phyloP scores from a whole-genome alignment of 768 basidiomycete genomes.

The Boletus reticulatus region DNA sequence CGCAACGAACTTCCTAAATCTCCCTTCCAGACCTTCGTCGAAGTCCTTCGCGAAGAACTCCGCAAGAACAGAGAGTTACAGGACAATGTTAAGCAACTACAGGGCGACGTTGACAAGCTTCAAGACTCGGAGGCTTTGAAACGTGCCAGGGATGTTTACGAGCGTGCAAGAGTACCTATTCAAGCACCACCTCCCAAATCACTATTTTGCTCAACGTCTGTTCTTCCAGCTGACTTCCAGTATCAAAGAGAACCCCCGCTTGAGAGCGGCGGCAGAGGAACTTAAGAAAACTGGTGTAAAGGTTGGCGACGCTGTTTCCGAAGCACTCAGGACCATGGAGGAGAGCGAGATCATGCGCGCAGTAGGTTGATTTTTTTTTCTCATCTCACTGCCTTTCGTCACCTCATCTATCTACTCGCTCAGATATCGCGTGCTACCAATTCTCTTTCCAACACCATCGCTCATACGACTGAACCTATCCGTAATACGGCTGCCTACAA shows the following conservation, averaged over 20 bases:
- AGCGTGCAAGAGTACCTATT: slow-evolving; percentile 80
- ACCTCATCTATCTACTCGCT: neutral
- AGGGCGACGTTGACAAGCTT: slow-evolving; percentile 95
- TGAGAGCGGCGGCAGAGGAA: slow-evolving; percentile 92
- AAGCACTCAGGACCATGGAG: slow-evolving; percentile 90
- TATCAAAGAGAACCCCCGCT: slow-evolving; percentile 92
- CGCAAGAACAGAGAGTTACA: slow-evolving; percentile 92
- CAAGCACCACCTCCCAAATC: neutral
- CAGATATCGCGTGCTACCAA: slow-evolving; percentile 85
- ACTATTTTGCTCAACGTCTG: slow-evolving; percentile 2
- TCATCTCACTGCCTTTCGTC: neutral
- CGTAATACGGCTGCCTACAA: slow-evolving; percentile 96
- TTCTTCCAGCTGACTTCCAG: slow-evolving; percentile 76
- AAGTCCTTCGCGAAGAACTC: slow-evolving; percentile 89
- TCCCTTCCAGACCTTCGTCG: slow-evolving; percentile 95
- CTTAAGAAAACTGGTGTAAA: slow-evolving; percentile 86
- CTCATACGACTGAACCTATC: slow-evolving; percentile 92
- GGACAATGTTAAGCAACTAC: slow-evolving; percentile 95
- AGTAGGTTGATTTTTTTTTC: slow-evolving; percentile 50
- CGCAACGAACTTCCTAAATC: slow-evolving; percentile 76
- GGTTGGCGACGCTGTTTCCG: slow-evolving; percentile 90
- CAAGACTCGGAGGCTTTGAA: slow-evolving; percentile 98
- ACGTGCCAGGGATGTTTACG: slow-evolving; percentile 86
- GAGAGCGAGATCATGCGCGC: slow-evolving; percentile 91
- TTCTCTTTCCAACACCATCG: slow-evolving; percentile 82